Evolutionary conservation across 352 stramenopile species (phyloP), one percentile per base, ranked within the genome.

Genomic region (Phytopythium ostracodes): DNA sequence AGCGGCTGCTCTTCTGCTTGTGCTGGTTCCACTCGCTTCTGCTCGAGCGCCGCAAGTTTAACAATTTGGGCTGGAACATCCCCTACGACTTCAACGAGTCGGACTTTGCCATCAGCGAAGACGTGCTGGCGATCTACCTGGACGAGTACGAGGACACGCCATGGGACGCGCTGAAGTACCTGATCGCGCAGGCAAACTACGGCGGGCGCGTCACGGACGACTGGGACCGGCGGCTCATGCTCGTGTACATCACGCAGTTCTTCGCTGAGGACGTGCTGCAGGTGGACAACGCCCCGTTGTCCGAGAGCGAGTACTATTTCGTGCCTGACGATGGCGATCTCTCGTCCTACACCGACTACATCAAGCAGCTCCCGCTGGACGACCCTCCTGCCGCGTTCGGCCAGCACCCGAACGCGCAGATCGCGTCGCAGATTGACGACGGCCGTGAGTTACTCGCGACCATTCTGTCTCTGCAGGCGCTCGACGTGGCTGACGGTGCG

Each of bases 21-120:
- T 96, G 86, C 46, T 99, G 94, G 94, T 99, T 99, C 77, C 96
- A 99, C 73, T 91, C 96, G 27, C 71, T 98, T 2, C 67, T 99
- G 15, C 79, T 98, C 1, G 96, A 99, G 71, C 84, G 96, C 4
- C 84, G 96, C 56, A 98, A 99, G 64, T 99, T 99, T 64, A 98
- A 98, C 67, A 94, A 96, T 33, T 77, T 99, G 1, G 96, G 96
- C 10, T 99, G 96, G 91, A 99, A 99, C 70, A 98, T 98, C 25
- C 96, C 95, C 24, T 99, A 99, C 77, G 96, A 98, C 56, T 99
- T 99, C 59, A 99, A 99, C 67, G 94, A 99, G 64, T 95, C 89
- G 6, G 96, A 99, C 75, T 99, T 98, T 76, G 81, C 88, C 18
- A 98, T 99, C 65, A 98, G 91, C 59, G 92, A 98, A 57, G 94